Evolutionary conservation across 768 basidiomycete species (phyloP).

Genomic region (Kwoniella newhampshirensis): DNA sequence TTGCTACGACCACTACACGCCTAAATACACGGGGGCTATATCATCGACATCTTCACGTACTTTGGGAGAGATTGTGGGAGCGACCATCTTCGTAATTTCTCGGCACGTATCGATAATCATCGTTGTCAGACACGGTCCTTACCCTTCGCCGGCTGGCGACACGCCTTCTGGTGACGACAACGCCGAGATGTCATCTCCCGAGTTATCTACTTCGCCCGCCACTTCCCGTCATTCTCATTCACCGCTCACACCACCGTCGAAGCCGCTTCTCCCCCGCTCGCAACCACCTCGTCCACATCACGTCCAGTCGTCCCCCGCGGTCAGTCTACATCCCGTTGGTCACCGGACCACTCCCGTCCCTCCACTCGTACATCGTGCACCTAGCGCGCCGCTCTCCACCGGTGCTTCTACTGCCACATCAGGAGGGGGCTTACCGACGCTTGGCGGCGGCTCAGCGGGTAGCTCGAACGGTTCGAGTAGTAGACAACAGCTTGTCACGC

Average conservation of each 20-base stretch:
- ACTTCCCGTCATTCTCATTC: not conserved
- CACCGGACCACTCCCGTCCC: not conserved
- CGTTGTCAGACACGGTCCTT: no score
- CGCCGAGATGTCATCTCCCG: conserved; percentile 20
- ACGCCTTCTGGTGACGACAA: no score
- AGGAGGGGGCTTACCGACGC: not conserved
- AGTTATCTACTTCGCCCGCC: not conserved
- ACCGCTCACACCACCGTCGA: conserved; percentile 15
- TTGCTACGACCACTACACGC: no score
- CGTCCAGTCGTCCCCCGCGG: conserved; percentile 14
- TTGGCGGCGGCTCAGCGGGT: not conserved
- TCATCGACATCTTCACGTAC: no score
- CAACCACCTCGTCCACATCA: conserved; percentile 17
- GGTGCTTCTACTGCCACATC: not conserved
- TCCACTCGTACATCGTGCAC: not conserved
- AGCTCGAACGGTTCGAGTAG: conserved; percentile 4
- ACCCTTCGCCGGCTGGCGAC: not conserved
- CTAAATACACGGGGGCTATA: no score
- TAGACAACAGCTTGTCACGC: conserved; percentile 3
- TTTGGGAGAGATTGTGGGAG: no score
- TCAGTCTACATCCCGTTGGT: conserved; percentile 10
- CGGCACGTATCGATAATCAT: no score
- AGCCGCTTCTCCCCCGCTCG: conserved; percentile 17
- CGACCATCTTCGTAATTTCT: no score
- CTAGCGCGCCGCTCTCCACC: conserved; percentile 7